A percentile compares a stretch with the other conserved stretches of the same genome.
Conservation (phyloP, 1,284 basidiomycete species). For the Ceratobasidium sp. region DNA sequence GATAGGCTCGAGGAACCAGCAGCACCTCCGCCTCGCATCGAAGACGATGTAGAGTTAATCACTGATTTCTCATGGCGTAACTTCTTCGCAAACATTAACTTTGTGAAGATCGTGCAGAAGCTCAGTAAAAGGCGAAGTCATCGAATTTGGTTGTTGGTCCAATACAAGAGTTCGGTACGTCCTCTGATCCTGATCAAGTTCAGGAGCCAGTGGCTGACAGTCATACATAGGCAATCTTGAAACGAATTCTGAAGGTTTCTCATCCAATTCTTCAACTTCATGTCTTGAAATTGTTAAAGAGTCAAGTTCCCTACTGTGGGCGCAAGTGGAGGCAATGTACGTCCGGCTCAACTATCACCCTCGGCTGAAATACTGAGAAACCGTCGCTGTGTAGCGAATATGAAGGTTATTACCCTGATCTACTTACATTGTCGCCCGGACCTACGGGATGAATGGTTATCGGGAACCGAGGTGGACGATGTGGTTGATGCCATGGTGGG, state of each 20-base stretch:
- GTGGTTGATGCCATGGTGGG: constrained; percentile 78
- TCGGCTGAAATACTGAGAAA: constrained; percentile 27
- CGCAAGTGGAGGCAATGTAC: constrained; percentile 96
- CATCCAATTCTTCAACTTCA: constrained; percentile 95
- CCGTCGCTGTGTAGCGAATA: constrained; percentile 71
- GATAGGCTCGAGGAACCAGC: constrained; percentile 56
- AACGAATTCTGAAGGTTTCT: constrained; percentile 90
- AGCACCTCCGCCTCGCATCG: constrained; percentile 56
- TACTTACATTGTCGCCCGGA: constrained; percentile 97
- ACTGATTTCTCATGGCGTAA: constrained; percentile 97
- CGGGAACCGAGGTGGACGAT: constrained; percentile 90
- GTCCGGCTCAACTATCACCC: constrained; percentile 46
- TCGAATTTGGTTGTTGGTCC: constrained; percentile 92
- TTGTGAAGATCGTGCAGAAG: constrained; percentile 98
- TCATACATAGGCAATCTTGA: constrained; percentile 78
- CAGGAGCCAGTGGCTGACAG: constrained; percentile 40
- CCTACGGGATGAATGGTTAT: constrained; percentile 96
- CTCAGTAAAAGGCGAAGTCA: constrained; percentile 93
- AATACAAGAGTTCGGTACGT: constrained; percentile 95
- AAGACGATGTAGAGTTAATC: constrained; percentile 88
- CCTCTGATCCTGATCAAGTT: constrained; percentile 15
- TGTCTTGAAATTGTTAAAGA: constrained; percentile 97
- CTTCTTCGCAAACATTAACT: constrained; percentile 98
- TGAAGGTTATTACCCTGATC: constrained; percentile 99
- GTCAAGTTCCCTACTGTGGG: constrained; percentile 97